Percentiles rank a stretch among this genome's conserved stretches.
Evolutionary conservation across 2,329 filamentous ascomycete species (phyloP).

Genomic region (Diaporthe helianthi): DNA sequence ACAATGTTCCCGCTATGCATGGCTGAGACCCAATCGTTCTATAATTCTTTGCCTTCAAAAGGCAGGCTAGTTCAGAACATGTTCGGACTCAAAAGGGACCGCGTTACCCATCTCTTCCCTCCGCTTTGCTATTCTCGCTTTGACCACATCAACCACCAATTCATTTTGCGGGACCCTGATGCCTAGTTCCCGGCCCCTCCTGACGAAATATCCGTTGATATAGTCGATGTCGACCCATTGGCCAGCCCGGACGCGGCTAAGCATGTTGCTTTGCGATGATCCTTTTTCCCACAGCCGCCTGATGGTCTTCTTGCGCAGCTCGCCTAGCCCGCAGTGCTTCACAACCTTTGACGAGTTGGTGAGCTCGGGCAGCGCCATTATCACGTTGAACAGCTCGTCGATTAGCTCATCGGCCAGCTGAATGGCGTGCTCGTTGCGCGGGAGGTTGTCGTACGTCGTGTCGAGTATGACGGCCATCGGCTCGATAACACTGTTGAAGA

Average conservation of each 20-base stretch:
- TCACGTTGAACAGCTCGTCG: constrained; percentile 75
- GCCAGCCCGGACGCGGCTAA: constrained; percentile 68
- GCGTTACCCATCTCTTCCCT: constrained; percentile 27
- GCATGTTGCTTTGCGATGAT: constrained; percentile 66
- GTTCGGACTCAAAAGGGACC: constrained; percentile 26
- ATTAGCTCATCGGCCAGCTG: constrained; percentile 75
- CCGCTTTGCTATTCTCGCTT: constrained; percentile 56
- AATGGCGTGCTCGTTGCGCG: constrained; percentile 70
- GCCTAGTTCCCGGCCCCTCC: constrained; percentile 73
- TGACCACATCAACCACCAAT: constrained; percentile 74
- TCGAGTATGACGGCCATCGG: constrained; percentile 83
- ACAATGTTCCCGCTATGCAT: background rate
- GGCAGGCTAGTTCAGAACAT: background rate
- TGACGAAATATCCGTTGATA: constrained; percentile 87
- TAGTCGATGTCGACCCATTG: constrained; percentile 78
- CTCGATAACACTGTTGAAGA: constrained; percentile 79
- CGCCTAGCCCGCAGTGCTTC: constrained; percentile 62
- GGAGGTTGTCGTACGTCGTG: constrained; percentile 73
- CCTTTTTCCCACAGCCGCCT: constrained; percentile 64
- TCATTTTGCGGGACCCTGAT: constrained; percentile 77
- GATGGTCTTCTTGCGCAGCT: constrained; percentile 68
- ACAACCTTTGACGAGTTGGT: constrained; percentile 64
- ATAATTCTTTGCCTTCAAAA: background rate
- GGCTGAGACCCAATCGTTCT: background rate
- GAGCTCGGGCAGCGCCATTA: constrained; percentile 77